Evolutionary conservation across 2,329 filamentous ascomycete species (phyloP), one percentile per base, ranked within the genome.

Genomic region (Ophiostoma australiae): DNA sequence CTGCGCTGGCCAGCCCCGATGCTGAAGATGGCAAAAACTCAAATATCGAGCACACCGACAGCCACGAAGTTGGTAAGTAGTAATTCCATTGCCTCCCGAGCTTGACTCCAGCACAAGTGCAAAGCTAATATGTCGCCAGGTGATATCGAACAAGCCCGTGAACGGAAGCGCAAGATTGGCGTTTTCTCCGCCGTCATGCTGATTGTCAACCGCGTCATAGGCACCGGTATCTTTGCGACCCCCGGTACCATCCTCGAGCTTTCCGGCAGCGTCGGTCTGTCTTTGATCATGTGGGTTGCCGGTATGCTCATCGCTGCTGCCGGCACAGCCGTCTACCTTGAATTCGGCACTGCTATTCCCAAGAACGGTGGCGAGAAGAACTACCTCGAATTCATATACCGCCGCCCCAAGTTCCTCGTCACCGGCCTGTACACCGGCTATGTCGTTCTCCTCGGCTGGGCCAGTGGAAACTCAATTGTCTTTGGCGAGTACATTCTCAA

Each of bases 401-500:
- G 85, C 48, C 84, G 81, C 74, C 89, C 89, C 1, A 83, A 81
- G 74, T 89, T 89, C 76, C 82, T 90, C 10, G 83, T 82, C 66
- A 90, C 88, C 8, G 84, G 83, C 17, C 80, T 90, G 70, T 90
- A 89, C 78, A 81, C 84, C 4, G 84, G 85, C 39, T 90, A 90
- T 73, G 85, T 89, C 15, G 76, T 91, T 35, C 82, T 91, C 1
- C 83, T 90, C 23, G 87, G 86, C 15, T 90, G 87, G 87, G 87
- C 88, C 0, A 86, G 86, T 7, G 86, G 86, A 17, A 91, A 91
- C 78, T 89, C 86, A 0, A 86, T 91, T 73, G 84, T 91, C 55
- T 91, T 91, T 74, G 89, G 89, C 72, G 88, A 90, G 77, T 91
- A 91, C 78, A 87, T 91, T 71, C 83, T 91, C 1, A 84, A 89